Conservation (phyloP, 2,329 filamentous ascomycete genomes). For the Curvularia sp. region DNA sequence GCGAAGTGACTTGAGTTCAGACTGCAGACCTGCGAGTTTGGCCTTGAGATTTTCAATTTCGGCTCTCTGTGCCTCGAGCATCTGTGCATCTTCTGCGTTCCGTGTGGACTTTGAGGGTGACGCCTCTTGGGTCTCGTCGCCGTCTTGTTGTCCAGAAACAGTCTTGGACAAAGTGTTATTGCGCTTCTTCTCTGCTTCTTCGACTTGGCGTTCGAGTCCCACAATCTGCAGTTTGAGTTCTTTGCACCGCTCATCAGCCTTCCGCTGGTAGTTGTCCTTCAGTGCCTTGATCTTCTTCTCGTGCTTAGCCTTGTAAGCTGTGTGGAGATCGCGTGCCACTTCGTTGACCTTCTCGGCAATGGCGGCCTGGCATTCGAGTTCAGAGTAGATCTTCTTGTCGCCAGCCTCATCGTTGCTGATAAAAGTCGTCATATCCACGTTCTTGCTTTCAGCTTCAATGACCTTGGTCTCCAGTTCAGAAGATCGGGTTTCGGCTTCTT, state of each 20-base stretch:
- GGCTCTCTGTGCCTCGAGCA: constrained; percentile 68
- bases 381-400: constrained; percentile 48
- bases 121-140: constrained; percentile 16
- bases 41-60: constrained; percentile 75
- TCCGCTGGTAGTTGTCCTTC: constrained; percentile 79
- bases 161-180: constrained; percentile 71
- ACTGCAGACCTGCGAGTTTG: constrained; percentile 75
- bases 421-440: constrained; percentile 72
- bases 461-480: constrained; percentile 67
- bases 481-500: constrained; percentile 77
- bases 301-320: constrained; percentile 95
- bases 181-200: constrained; percentile 70
- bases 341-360: constrained; percentile 88
- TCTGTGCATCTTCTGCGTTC: constrained; percentile 53
- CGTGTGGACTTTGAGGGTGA: constrained; percentile 14
- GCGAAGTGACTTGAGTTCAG: constrained; percentile 73
- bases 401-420: constrained; percentile 47
- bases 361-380: constrained; percentile 63
- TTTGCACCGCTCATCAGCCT: constrained; percentile 86
- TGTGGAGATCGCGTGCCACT: constrained; percentile 79
- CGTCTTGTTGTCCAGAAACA: constrained; percentile 30
- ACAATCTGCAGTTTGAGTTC: constrained; percentile 77
- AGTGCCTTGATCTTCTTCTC: constrained; percentile 93
- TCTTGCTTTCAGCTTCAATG: constrained; percentile 67
- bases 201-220: constrained; percentile 74